Conservation (phyloP, 164 flowering plant genomes). For the Liquidambar formosana region DNA sequence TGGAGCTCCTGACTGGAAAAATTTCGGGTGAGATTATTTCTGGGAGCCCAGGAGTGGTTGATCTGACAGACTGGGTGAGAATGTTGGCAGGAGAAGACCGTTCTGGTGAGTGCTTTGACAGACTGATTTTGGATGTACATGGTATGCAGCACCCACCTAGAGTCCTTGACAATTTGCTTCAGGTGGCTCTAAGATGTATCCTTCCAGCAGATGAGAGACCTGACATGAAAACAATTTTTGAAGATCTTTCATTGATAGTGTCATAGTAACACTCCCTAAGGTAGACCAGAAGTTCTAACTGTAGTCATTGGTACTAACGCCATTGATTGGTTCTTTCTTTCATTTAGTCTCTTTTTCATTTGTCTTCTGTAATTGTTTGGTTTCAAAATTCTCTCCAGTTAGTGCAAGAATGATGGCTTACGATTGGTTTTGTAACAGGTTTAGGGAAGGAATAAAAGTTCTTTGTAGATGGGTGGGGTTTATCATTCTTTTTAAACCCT, state of each 20-base stretch:
- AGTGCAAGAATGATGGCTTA: no score
- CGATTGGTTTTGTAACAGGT: no score
- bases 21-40: slow-evolving; percentile 59
- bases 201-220: slow-evolving; percentile 75
- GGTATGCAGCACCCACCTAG: slow-evolving; percentile 16
- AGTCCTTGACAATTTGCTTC: slow-evolving; percentile 43
- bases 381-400: no score
- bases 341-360: no score
- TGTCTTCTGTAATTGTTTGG: no score
- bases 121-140: slow-evolving; percentile 19
- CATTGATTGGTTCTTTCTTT: no score
- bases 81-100: slow-evolving; percentile 47
- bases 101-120: slow-evolving; percentile 50
- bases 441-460: no score
- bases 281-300: no score
- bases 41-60: slow-evolving; percentile 45
- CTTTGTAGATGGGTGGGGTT: no score
- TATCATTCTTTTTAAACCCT: no score
- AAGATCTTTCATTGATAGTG: slow-evolving; percentile 47
- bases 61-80: slow-evolving; percentile 74
- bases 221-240: slow-evolving; percentile 54
- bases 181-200: slow-evolving; percentile 59
- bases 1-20: slow-evolving; percentile 72
- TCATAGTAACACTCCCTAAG: neutral
- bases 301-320: no score